Percentiles rank a stretch among this genome's conserved stretches.
Conservation (phyloP, 1,284 basidiomycete genomes). For the Cryptococcus sp. region DNA sequence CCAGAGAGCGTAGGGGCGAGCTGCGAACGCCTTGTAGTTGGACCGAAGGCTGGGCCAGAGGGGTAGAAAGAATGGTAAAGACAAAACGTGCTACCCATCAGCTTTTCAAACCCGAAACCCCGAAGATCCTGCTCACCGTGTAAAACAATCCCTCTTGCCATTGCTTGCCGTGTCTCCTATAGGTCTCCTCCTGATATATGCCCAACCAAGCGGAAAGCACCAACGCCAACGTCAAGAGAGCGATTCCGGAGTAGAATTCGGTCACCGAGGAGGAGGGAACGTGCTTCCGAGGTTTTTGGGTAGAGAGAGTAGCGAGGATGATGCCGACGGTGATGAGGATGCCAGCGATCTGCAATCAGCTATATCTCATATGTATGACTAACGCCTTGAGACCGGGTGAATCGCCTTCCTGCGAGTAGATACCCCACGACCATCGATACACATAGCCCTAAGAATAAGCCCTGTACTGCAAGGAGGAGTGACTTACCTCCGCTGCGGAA, state of each 20-base stretch:
- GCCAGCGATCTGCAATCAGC: constrained; percentile 53
- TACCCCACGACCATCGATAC: constrained; percentile 46
- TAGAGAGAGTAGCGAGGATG: constrained; percentile 73
- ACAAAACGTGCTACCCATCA: constrained; percentile 54
- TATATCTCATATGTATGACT: constrained; percentile 14
- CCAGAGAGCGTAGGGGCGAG: constrained; percentile 60
- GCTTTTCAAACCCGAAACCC: no score
- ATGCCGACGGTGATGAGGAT: constrained; percentile 75
- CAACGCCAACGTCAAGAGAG: constrained; percentile 67
- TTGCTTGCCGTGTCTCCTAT: constrained; percentile 59
- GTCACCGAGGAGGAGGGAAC: constrained; percentile 1
- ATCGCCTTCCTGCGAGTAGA: constrained; percentile 53
- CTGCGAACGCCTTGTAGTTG: constrained; percentile 34
- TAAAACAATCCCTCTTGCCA: constrained; percentile 95
- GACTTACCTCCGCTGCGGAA: constrained; percentile 82
- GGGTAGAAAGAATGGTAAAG: constrained; percentile 68
- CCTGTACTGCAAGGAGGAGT: constrained; percentile 51
- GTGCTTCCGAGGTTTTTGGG: constrained; percentile 26
- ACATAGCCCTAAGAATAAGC: constrained; percentile 38
- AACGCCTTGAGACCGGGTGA: constrained; percentile 60
- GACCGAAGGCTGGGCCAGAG: constrained; percentile 56
- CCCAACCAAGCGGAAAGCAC: constrained; percentile 78
- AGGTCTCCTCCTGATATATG: constrained; percentile 78
- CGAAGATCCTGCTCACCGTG: constrained; percentile 34
- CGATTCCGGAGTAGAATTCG: constrained; percentile 65